Evolutionary conservation across 1,139 yeast genomes (phyloP), one percentile per base, ranked within the genome.

Genomic region (Candida buenavistaensis): DNA sequence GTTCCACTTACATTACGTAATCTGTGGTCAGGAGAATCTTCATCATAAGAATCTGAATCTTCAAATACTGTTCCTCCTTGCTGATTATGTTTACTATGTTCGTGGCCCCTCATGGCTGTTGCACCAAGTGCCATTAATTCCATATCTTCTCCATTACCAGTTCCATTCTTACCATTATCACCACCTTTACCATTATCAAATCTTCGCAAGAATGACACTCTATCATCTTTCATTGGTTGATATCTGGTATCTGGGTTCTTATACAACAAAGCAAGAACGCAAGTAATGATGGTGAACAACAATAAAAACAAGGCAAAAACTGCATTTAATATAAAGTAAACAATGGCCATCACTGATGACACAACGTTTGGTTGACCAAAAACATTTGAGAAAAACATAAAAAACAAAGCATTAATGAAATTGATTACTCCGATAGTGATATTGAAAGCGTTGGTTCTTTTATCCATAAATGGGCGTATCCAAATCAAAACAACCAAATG

Each of bases 221-320:
- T 80, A 55, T 92, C 98, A 58, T 92, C 98, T 51, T 85, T 84
- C 88, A 92, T 87, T 48, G 97, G 97, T 68, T 89, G 94, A 66
- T 92, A 92, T 50, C 96, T 76, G 11, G 94, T 81, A 62, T 92
- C 98, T 38, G 98, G 98, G 59, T 92, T 89, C 68, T 84, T 88
- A 59, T 87, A 83, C 23, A 90, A 52, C 48, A 90, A 62, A 0
- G 97, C 96, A 58, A 88, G 71, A 8, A 82, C 71, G 64, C 97
- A 89, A 4, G 96, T 87, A 30, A 89, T 79, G 47, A 90, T 82
- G 36, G 96, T 87, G 72, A 89, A 82, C 36, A 92, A 69, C 54
- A 92, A 69, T 52, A 92, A 71, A 52, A 87, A 77, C 46, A 88
- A 70, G 2, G 97, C 94, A 60, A 90, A 86, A 0, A 78, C 82